Percentiles rank a stretch among this genome's conserved stretches.
phyloP scores from a whole-genome alignment of 805 yeast genomes.

The Yueomyces sinensis region DNA sequence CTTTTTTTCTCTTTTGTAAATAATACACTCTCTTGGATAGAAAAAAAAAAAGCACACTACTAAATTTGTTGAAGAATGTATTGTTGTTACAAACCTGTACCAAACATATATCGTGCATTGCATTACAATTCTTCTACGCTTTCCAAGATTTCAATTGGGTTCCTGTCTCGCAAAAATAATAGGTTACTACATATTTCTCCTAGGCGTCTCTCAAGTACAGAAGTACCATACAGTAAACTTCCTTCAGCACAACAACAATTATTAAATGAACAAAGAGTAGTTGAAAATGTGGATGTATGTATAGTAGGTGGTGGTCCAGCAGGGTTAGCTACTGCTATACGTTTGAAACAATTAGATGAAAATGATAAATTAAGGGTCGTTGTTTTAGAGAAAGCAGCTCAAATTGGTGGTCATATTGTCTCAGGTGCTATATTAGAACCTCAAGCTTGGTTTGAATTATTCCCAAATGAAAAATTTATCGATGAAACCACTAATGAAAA shows the following conservation, averaged over 20 bases:
- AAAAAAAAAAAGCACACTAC: too few species aligned
- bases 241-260: slow-evolving; percentile 33
- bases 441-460: slow-evolving; percentile 68
- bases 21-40: too few species aligned
- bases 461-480: slow-evolving; percentile 43
- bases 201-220: too few species aligned
- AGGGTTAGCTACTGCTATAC: slow-evolving; percentile 88
- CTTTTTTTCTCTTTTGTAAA: too few species aligned
- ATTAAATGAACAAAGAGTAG: slow-evolving; percentile 55
- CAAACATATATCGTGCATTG: too few species aligned
- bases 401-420: slow-evolving; percentile 82
- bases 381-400: slow-evolving; percentile 84
- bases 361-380: slow-evolving; percentile 68
- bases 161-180: too few species aligned
- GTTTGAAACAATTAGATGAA: slow-evolving; percentile 74
- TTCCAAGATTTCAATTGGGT: too few species aligned
- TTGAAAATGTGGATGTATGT: slow-evolving; percentile 83
- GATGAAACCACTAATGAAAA: slow-evolving; percentile 23
- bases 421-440: slow-evolving; percentile 96
- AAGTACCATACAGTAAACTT: too few species aligned
- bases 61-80: too few species aligned
- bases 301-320: slow-evolving; percentile 98
- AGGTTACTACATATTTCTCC: too few species aligned
- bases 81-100: too few species aligned
- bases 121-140: too few species aligned